Base-by-base conservation (phyloP, 164 flowering plant genomes). In the Buxus sempervirens region DNA sequence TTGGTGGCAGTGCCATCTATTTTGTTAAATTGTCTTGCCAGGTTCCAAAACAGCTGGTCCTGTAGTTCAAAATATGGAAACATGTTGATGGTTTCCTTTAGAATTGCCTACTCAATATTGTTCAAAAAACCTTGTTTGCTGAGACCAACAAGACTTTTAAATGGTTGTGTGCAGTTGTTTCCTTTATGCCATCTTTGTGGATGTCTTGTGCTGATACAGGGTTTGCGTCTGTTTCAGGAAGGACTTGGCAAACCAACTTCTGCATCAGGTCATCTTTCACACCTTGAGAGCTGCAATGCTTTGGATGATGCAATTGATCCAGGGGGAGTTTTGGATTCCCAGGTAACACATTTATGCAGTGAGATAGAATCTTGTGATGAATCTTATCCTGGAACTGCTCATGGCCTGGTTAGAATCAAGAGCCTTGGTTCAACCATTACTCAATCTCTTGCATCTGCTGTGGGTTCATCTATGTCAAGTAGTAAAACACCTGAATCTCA, bases 401-500 rank as follows among this genome's bases (percentile, higher is more conserved):
- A 77, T 45, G 78, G 82, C 60, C 53, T 81, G 19, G 73, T 71
- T 42, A 81, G 89, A 72, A 69, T 76, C 72, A 84, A 72, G 62
- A 77, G 76, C 64, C 64, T 59, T 54, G 78, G 82, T 67, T 76
- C 82, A 67, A 65, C 78, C 13, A 51, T 58, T 69, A 66, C 88
- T 72, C 80, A 80, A 64, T 76, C 84, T 38, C 83, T 84, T 71
- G 76, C 83, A 56, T 71, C 89, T 74, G 77, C 79, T 51, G 70
- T 81, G 65, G 85, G 82, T 65, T 77, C 87, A 68, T 80, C 97
- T 64, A 57, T 85, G 60, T 78, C 90, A 56, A 85, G 88, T 71
- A 84, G 81, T 71, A 76, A 78, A 70, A 86, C 88, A 23, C 88
- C 91, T 76, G 93, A 90, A 67, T 70, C 82, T 61, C 83, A 84